Conservation (phyloP, 2,329 filamentous ascomycete genomes). For the Apiospora pterosperma region DNA sequence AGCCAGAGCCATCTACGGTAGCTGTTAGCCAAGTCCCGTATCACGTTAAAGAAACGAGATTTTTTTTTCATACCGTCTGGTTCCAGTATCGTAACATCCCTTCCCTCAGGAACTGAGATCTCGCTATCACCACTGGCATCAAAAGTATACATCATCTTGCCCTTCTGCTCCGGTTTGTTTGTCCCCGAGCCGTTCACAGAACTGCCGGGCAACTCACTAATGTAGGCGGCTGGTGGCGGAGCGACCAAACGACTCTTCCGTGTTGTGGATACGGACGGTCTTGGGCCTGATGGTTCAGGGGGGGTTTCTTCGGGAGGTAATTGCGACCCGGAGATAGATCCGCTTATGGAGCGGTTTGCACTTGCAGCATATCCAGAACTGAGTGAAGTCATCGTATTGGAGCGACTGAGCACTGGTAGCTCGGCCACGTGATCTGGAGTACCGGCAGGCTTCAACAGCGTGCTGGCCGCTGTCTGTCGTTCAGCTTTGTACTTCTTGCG, state of each 20-base stretch:
- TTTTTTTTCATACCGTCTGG: constrained; percentile 75
- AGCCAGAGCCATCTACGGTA: constrained; percentile 76
- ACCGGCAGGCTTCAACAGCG: constrained; percentile 48
- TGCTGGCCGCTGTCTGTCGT: constrained; percentile 74
- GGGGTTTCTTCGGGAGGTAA: constrained; percentile 50
- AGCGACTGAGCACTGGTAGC: constrained; percentile 66
- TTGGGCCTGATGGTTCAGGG: constrained; percentile 40
- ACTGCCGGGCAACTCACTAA: constrained; percentile 62
- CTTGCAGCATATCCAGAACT: constrained; percentile 85
- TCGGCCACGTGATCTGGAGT: constrained; percentile 53
- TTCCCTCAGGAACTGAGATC: constrained; percentile 73
- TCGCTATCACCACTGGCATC: constrained; percentile 79
- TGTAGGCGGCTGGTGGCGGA: constrained; percentile 79
- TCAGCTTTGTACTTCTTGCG: constrained; percentile 90
- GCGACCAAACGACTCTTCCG: constrained; percentile 76
- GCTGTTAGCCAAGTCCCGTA: constrained; percentile 26
- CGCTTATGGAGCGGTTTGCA: constrained; percentile 72
- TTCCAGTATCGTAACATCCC: constrained; percentile 75
- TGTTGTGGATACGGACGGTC: constrained; percentile 42
- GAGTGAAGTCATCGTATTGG: constrained; percentile 86
- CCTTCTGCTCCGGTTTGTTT: constrained; percentile 56
- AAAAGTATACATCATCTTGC: constrained; percentile 88
- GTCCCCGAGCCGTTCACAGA: constrained; percentile 39
- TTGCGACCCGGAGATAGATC: constrained; percentile 37
- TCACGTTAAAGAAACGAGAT: not conserved